These are phyloP conservation scores for Linnemannia exigua DNA, from an alignment of 192 early-diverging fungal genomes.

Conservation along the genomic window DNA sequence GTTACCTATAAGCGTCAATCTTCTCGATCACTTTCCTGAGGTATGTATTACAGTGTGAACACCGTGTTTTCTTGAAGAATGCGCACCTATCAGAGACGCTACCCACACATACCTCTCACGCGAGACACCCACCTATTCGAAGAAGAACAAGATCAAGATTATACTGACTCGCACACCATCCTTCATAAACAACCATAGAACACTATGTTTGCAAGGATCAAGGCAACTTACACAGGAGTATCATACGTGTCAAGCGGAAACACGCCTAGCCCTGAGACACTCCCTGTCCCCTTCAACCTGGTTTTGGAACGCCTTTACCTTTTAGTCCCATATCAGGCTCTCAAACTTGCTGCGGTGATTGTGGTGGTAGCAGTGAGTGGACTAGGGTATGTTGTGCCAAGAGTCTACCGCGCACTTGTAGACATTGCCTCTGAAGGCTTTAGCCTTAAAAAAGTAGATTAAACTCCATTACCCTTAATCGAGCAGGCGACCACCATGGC, in stretches of 20 bases:
- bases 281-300: conserved; percentile 35
- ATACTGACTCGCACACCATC: not conserved
- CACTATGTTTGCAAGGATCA: conserved; percentile 45
- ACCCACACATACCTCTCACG: too few species aligned
- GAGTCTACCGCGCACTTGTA: not conserved
- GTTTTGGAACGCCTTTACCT: conserved; percentile 46
- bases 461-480: not conserved
- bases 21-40: conserved; percentile 27
- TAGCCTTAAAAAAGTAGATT: not conserved
- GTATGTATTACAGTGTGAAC: conserved; percentile 27
- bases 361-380: conserved; percentile 9
- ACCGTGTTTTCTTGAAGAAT: too few species aligned
- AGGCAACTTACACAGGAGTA: conserved; percentile 46
- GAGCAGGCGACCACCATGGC: too few species aligned
- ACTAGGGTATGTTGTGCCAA: conserved; percentile 28
- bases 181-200: conserved; percentile 5
- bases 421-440: not conserved
- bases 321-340: conserved; percentile 50
- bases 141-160: too few species aligned
- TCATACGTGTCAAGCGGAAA: conserved; percentile 21
- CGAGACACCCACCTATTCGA: too few species aligned
- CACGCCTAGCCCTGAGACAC: conserved; percentile 11
- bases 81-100: too few species aligned
- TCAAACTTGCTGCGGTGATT: conserved; percentile 40
- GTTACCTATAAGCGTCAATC: conserved; percentile 10